Evolutionary conservation across 257 asterid species (phyloP).

Genomic region (Cordia subcordata): DNA sequence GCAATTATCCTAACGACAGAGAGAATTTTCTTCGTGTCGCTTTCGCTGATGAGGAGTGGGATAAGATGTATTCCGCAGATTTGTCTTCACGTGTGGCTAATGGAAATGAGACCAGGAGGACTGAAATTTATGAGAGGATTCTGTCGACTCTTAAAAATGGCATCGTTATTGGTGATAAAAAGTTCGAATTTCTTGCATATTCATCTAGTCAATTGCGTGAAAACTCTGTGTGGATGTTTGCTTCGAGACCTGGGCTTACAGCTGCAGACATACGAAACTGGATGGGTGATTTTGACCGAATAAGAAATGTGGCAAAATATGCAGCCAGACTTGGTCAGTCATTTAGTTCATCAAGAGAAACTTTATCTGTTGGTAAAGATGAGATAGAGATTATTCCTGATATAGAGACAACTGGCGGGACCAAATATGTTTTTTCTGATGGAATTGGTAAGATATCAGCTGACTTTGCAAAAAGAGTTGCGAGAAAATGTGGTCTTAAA

Average conservation of each 20-base stretch:
- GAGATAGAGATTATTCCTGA: slow-evolving; percentile 60
- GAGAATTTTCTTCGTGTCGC: slow-evolving; percentile 88
- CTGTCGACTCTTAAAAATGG: slow-evolving; percentile 59
- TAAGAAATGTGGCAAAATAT: slow-evolving; percentile 79
- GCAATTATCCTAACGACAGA: slow-evolving; percentile 39
- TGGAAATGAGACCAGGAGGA: slow-evolving; percentile 35
- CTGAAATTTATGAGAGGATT: slow-evolving; percentile 60
- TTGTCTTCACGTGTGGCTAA: slow-evolving; percentile 36
- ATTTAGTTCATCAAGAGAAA: slow-evolving; percentile 79
- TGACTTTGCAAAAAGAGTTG: slow-evolving; percentile 61
- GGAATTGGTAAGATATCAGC: slow-evolving; percentile 87
- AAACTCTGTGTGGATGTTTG: slow-evolving; percentile 90
- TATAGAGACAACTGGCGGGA: slow-evolving; percentile 14
- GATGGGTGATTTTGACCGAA: slow-evolving; percentile 77
- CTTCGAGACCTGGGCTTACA: slow-evolving; percentile 36
- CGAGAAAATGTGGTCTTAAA: slow-evolving; percentile 56
- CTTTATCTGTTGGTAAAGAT: slow-evolving; percentile 38
- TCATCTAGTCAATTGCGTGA: slow-evolving; percentile 90
- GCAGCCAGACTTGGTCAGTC: slow-evolving; percentile 98
- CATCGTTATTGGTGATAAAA: slow-evolving; percentile 60
- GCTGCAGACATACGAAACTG: slow-evolving; percentile 60
- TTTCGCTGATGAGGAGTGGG: slow-evolving; percentile 87
- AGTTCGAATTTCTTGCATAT: slow-evolving; percentile 82
- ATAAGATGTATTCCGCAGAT: slow-evolving; percentile 57
- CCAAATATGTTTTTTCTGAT: slow-evolving; percentile 64